Conservation (phyloP, 306 rosid genomes). For the Pyrus betulifolia region DNA sequence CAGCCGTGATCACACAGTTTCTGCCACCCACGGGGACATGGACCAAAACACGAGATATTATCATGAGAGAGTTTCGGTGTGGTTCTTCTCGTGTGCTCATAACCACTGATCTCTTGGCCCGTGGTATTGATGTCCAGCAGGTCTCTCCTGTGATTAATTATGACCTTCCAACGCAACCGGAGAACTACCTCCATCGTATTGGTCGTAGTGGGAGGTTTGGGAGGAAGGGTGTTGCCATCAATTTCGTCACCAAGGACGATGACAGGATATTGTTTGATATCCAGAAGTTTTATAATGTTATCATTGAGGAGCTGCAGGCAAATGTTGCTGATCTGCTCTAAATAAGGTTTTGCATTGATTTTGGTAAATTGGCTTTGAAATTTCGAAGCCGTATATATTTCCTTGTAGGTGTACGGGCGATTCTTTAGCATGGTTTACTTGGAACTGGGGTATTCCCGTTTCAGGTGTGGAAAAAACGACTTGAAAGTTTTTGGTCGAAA, state of each 20-base stretch:
- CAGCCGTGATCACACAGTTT: conserved; percentile 56
- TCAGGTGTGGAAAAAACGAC: not conserved
- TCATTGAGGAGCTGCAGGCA: conserved; percentile 62
- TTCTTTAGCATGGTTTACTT: conserved; percentile 19
- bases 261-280: conserved; percentile 59
- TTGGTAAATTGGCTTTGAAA: conserved; percentile 18
- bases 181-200: conserved; percentile 65
- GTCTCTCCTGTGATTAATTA: conserved; percentile 61
- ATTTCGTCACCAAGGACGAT: conserved; percentile 56
- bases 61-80: conserved; percentile 74
- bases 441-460: conserved; percentile 3
- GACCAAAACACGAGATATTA: conserved; percentile 73
- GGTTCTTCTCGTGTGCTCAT: conserved; percentile 71
- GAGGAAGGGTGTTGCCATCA: conserved; percentile 68
- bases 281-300: conserved; percentile 55
- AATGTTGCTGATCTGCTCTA: conserved; percentile 68
- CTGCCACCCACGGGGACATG: conserved; percentile 77
- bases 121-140: conserved; percentile 68
- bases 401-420: conserved; percentile 25
- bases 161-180: conserved; percentile 69
- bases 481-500: not conserved
- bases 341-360: conserved; percentile 23
- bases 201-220: conserved; percentile 71
- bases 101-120: conserved; percentile 63
- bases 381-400: conserved; percentile 21